Evolutionary conservation across 345 rosid species (phyloP).

Genomic region (Raphanus sativus): DNA sequence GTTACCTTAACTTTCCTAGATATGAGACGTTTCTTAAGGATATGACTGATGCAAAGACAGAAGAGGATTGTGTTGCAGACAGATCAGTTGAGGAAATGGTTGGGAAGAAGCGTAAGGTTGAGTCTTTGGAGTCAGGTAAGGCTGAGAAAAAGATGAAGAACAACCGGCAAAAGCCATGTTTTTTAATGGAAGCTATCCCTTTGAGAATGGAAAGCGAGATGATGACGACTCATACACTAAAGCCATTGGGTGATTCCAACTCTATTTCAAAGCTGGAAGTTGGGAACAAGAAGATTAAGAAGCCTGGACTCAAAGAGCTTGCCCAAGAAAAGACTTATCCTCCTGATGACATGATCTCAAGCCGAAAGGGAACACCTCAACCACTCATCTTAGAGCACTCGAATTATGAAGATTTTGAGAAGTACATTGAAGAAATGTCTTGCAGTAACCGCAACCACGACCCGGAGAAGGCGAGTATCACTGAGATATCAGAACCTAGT

Average conservation of each 20-base stretch:
- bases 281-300: slow-evolving; percentile 14
- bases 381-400: slow-evolving; percentile 36
- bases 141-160: slow-evolving; percentile 27
- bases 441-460: slow-evolving; percentile 26
- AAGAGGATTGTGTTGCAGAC: slow-evolving; percentile 44
- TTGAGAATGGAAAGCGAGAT: slow-evolving; percentile 33
- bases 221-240: slow-evolving; percentile 20
- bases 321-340: slow-evolving; percentile 19
- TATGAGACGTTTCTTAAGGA: slow-evolving; percentile 36
- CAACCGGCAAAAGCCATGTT: slow-evolving; percentile 12
- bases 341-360: slow-evolving; percentile 40
- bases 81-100: slow-evolving; percentile 9
- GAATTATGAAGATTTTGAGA: slow-evolving; percentile 26
- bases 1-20: slow-evolving; percentile 45
- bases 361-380: not conserved
- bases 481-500: not conserved
- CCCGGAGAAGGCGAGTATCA: slow-evolving; percentile 17
- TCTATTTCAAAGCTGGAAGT: slow-evolving; percentile 1
- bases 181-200: slow-evolving; percentile 14
- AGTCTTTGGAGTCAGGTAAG: slow-evolving; percentile 29
- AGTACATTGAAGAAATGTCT: slow-evolving; percentile 10
- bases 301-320: not conserved
- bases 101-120: slow-evolving; percentile 44
- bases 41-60: slow-evolving; percentile 20
- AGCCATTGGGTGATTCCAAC: slow-evolving; percentile 1